Conservation (phyloP, 352 stramenopile species). For the Plasmopara muralis region DNA sequence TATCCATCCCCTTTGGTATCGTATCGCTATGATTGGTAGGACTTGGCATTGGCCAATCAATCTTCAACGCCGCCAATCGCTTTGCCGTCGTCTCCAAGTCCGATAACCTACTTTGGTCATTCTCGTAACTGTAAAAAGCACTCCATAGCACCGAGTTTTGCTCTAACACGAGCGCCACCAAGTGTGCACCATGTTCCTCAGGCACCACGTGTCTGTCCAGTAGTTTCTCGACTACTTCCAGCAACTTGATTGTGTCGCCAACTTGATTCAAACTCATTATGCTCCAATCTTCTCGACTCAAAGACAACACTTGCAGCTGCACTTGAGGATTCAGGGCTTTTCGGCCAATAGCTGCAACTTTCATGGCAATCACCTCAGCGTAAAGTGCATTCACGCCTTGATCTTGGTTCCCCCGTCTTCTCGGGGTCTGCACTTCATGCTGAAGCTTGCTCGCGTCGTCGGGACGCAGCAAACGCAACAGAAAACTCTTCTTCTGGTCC, state of each 20-base stretch:
- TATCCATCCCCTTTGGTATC: conserved; percentile 11
- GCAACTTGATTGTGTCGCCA: conserved; percentile 40
- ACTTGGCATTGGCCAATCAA: conserved; percentile 8
- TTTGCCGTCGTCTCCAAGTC: conserved; percentile 52
- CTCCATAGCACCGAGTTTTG: conserved; percentile 51
- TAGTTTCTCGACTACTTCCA: conserved; percentile 41
- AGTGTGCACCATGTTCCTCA: conserved; percentile 42
- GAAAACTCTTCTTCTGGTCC: conserved; percentile 43
- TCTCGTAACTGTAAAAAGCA: conserved; percentile 45
- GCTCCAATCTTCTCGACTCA: conserved; percentile 21
- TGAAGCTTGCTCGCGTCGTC: background rate
- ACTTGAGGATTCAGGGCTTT: conserved; percentile 49
- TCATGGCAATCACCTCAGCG: conserved; percentile 44
- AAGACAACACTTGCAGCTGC: conserved; percentile 38
- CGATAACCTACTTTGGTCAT: conserved; percentile 27
- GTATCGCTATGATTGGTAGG: conserved; percentile 17
- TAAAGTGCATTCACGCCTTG: conserved; percentile 22
- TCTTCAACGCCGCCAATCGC: conserved; percentile 35
- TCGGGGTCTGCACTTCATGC: background rate
- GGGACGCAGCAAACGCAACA: conserved; percentile 15
- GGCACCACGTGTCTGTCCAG: conserved; percentile 52
- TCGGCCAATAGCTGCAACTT: conserved; percentile 44
- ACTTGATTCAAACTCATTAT: conserved; percentile 9
- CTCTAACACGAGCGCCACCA: conserved; percentile 40
- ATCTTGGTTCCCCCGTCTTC: conserved; percentile 2